Percentiles rank a stretch among this genome's conserved stretches.
Conservation (phyloP, 129 eudicot species). For the Pulicaria dysenterica region DNA sequence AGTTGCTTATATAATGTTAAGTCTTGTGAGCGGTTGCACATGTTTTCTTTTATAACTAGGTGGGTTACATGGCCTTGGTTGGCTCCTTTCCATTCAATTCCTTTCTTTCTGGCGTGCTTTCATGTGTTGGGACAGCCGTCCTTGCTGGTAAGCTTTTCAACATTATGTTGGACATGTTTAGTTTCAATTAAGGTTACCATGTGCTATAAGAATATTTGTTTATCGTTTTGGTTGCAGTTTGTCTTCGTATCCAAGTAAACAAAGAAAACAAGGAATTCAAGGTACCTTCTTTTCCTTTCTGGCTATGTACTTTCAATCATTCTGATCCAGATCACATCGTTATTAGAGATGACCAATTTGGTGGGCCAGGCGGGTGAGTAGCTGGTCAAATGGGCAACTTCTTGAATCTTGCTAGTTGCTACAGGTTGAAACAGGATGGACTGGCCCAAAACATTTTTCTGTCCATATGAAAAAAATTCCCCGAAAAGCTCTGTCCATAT, state of each 20-base stretch:
- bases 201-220: slow-evolving; percentile 13
- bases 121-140: slow-evolving; percentile 90
- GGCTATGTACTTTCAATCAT: neutral
- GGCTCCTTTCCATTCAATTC: slow-evolving; percentile 95
- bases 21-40: neutral
- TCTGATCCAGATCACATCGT: neutral
- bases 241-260: slow-evolving; percentile 93
- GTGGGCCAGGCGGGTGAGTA: neutral
- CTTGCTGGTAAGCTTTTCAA: slow-evolving; percentile 72
- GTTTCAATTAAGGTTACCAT: neutral
- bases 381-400: neutral
- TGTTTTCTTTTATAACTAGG: slow-evolving; percentile 44
- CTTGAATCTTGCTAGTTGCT: neutral
- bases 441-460: neutral
- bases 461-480: neutral
- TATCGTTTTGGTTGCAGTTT: slow-evolving; percentile 44
- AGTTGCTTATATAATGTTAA: neutral
- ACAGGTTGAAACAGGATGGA: neutral
- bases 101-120: slow-evolving; percentile 85
- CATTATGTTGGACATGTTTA: neutral
- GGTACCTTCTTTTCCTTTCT: slow-evolving; percentile 39
- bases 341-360: neutral
- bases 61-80: slow-evolving; percentile 78
- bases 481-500: neutral
- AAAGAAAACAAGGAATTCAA: slow-evolving; percentile 94